phyloP scores from a whole-genome alignment of 2,329 filamentous ascomycete genomes.

The Amauroascus verrucosus region DNA sequence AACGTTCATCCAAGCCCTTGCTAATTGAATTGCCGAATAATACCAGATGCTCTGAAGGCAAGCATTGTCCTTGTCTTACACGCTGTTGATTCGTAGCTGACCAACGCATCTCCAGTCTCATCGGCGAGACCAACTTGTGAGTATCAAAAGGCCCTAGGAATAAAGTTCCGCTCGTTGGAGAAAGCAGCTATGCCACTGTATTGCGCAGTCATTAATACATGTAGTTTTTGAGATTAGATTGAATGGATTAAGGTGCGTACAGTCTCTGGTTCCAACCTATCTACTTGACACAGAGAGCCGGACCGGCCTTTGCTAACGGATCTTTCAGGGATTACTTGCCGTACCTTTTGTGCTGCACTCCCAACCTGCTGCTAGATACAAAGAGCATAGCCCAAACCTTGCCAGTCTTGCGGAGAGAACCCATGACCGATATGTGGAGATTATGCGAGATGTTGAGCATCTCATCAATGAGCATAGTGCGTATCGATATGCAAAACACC shows the following conservation, averaged over 20 bases:
- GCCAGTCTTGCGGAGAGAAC: slow-evolving; percentile 67
- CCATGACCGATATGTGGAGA: slow-evolving; percentile 83
- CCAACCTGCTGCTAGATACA: slow-evolving; percentile 79
- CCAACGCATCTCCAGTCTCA: slow-evolving; percentile 55
- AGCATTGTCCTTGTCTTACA: slow-evolving; percentile 18
- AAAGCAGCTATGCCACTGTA: not conserved
- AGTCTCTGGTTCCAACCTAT: not conserved
- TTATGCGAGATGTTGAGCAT: slow-evolving; percentile 83
- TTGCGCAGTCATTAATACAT: not conserved
- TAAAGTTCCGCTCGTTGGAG: not conserved
- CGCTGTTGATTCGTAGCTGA: not conserved
- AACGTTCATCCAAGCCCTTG: too few relatives aligned
- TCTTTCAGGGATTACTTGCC: slow-evolving; percentile 58
- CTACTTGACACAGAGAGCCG: not conserved
- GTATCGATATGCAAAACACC: slow-evolving; percentile 14
- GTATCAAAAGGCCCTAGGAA: slow-evolving; percentile 11
- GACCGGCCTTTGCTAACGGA: not conserved
- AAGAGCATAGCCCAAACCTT: slow-evolving; percentile 54
- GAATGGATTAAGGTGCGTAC: slow-evolving; percentile 81
- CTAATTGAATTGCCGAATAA: slow-evolving; percentile 3
- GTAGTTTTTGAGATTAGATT: slow-evolving; percentile 33
- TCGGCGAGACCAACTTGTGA: slow-evolving; percentile 76
- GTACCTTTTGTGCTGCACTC: slow-evolving; percentile 96
- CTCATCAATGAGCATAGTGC: slow-evolving; percentile 87
- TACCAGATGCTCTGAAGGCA: slow-evolving; percentile 54